Percentiles rank a stretch among this genome's conserved stretches.
phyloP scores from a whole-genome alignment of 257 asterid genomes.

The Coffea eugenioides region DNA sequence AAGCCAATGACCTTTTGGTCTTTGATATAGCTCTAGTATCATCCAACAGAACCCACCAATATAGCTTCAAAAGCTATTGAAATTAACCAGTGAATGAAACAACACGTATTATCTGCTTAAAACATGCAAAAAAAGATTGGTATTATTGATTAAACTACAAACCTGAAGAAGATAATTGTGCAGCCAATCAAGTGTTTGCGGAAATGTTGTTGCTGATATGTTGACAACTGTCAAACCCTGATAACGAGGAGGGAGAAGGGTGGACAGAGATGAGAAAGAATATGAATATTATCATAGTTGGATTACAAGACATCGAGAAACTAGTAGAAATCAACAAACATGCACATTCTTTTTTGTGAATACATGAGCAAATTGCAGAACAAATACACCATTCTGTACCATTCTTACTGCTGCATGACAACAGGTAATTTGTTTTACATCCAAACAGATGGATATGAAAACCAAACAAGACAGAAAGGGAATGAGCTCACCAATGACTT shows the following conservation, averaged over 20 bases:
- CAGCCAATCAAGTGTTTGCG: slow-evolving; percentile 95
- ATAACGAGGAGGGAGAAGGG: slow-evolving; percentile 20
- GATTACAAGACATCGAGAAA: not conserved
- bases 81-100: not conserved
- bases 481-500: slow-evolving; percentile 64
- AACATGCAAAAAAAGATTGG: not conserved
- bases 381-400: not conserved
- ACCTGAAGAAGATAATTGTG: slow-evolving; percentile 98
- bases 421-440: not conserved
- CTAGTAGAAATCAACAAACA: not conserved
- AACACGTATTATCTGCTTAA: not conserved
- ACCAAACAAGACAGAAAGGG: slow-evolving; percentile 15
- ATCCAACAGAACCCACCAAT: not conserved
- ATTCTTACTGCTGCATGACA: not conserved
- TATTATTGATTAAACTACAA: slow-evolving; percentile 10
- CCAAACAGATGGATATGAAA: not conserved
- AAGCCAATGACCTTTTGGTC: not conserved
- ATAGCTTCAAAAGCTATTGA: not conserved
- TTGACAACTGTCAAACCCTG: slow-evolving; percentile 85
- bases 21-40: not conserved
- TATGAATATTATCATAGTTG: not conserved
- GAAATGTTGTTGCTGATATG: slow-evolving; percentile 93
- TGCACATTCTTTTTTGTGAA: not conserved
- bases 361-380: not conserved
- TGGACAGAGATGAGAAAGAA: not conserved